Percentiles rank a stretch among this genome's conserved stretches.
Conservation (phyloP, 148 eudicot species). For the Suaeda aralocaspica region DNA sequence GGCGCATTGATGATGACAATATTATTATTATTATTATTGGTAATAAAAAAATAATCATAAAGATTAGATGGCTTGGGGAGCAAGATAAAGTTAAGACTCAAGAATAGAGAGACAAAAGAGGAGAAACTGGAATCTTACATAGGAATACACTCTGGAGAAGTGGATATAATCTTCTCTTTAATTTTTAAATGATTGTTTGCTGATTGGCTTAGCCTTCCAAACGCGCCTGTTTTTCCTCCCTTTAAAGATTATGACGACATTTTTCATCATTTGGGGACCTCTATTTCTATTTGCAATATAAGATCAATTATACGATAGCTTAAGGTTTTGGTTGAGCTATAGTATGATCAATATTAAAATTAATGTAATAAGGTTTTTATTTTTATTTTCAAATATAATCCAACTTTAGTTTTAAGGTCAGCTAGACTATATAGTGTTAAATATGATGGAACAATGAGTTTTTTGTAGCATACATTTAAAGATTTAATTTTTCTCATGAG, state of each 20-base stretch:
- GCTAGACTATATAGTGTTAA: too few relatives aligned
- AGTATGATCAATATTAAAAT: too few relatives aligned
- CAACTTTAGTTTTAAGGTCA: too few relatives aligned
- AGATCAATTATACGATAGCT: too few relatives aligned
- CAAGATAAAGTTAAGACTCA: slow-evolving; percentile 15
- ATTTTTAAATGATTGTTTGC: background rate
- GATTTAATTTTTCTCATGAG: too few relatives aligned
- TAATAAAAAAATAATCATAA: background rate
- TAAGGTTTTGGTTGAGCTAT: too few relatives aligned
- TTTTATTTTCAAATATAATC: too few relatives aligned
- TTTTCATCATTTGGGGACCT: too few relatives aligned
- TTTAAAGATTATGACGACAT: slow-evolving; percentile 12
- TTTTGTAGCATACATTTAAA: too few relatives aligned
- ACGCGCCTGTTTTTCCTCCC: slow-evolving; percentile 17
- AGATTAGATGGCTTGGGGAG: slow-evolving; percentile 18
- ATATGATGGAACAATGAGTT: too few relatives aligned
- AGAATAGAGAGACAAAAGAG: background rate
- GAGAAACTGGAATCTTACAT: background rate
- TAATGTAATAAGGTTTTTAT: too few relatives aligned
- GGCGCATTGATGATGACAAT: background rate
- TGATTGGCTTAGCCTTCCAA: slow-evolving; percentile 1
- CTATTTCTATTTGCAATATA: too few relatives aligned
- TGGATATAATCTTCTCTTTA: background rate
- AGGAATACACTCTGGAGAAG: slow-evolving; percentile 13
- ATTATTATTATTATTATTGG: background rate